These are phyloP conservation scores for Amorphotheca resinae DNA, from an alignment of 495 filamentous ascomycete genomes.

Conservation along the genomic window DNA sequence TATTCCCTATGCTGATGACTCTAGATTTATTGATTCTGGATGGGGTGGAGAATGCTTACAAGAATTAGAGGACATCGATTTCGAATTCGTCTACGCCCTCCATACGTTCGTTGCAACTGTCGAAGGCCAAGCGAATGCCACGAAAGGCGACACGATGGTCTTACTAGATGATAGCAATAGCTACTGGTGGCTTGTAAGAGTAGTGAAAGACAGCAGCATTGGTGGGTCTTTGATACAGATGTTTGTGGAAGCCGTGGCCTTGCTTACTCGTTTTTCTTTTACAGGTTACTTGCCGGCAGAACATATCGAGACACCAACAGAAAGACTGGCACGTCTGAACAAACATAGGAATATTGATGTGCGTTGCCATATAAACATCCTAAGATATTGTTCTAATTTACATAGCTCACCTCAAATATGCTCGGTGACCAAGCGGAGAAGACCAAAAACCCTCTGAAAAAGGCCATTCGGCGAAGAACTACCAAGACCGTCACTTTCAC, in stretches of 20 bases:
- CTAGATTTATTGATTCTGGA: slow-evolving; percentile 50
- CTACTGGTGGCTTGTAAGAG: slow-evolving; percentile 98
- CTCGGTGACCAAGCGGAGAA: slow-evolving; percentile 84
- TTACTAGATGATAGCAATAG: slow-evolving; percentile 98
- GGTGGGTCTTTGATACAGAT: slow-evolving; percentile 41
- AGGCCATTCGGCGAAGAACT: slow-evolving; percentile 77
- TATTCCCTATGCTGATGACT: slow-evolving; percentile 35
- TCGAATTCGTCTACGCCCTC: slow-evolving; percentile 96
- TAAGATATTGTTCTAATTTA: not conserved
- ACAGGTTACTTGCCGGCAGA: slow-evolving; percentile 91
- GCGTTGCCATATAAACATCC: slow-evolving; percentile 24
- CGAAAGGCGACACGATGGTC: slow-evolving; percentile 99
- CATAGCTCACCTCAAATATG: slow-evolving; percentile 82
- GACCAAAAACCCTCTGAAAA: slow-evolving; percentile 76
- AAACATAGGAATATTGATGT: slow-evolving; percentile 98
- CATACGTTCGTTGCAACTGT: slow-evolving; percentile 97
- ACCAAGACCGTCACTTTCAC: slow-evolving; percentile 77
- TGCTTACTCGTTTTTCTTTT: slow-evolving; percentile 4
- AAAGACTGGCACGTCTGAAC: slow-evolving; percentile 84
- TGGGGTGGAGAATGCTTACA: slow-evolving; percentile 73
- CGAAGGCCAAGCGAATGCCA: slow-evolving; percentile 95
- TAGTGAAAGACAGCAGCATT: slow-evolving; percentile 95
- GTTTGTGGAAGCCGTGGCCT: not conserved
- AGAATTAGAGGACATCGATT: slow-evolving; percentile 92
- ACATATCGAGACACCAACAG: slow-evolving; percentile 97